Conservation (phyloP, 768 basidiomycete species). For the Clitopilus hobsonii region DNA sequence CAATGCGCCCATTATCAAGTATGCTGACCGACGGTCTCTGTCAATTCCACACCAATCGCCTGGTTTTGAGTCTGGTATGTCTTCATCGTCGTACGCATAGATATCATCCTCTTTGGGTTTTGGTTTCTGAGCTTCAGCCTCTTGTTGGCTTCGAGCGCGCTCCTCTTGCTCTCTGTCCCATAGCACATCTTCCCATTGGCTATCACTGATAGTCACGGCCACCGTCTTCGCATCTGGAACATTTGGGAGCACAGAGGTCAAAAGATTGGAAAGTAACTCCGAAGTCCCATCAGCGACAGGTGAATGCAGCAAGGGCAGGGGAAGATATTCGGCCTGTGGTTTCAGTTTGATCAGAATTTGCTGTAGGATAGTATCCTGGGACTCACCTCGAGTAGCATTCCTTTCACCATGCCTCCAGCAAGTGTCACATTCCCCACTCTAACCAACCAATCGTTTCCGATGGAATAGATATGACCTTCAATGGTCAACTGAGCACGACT, state of each 20-base stretch:
- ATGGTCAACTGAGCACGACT: conserved; percentile 61
- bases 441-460: conserved; percentile 80
- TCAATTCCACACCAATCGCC: conserved; percentile 79
- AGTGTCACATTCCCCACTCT: conserved; percentile 74
- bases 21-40: conserved; percentile 75
- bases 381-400: conserved; percentile 79
- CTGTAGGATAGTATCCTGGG: conserved; percentile 4
- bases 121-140: conserved; percentile 14
- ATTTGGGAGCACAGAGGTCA: conserved; percentile 72
- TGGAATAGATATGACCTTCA: conserved; percentile 69
- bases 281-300: conserved; percentile 64
- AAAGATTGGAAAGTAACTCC: conserved; percentile 68
- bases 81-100: conserved; percentile 59
- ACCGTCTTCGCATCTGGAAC: conserved; percentile 69
- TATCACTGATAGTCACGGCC: conserved; percentile 73
- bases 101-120: conserved; percentile 42
- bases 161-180: conserved; percentile 71
- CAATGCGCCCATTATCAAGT: conserved; percentile 72
- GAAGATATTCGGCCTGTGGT: conserved; percentile 77
- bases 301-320: conserved; percentile 64
- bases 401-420: conserved; percentile 70
- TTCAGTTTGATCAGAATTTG: not conserved
- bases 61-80: conserved; percentile 38
- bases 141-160: conserved; percentile 17
- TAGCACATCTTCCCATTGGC: conserved; percentile 78